These are phyloP conservation scores for Euphorbia lathyris DNA, from an alignment of 345 rosid genomes.

Conservation along the genomic window DNA sequence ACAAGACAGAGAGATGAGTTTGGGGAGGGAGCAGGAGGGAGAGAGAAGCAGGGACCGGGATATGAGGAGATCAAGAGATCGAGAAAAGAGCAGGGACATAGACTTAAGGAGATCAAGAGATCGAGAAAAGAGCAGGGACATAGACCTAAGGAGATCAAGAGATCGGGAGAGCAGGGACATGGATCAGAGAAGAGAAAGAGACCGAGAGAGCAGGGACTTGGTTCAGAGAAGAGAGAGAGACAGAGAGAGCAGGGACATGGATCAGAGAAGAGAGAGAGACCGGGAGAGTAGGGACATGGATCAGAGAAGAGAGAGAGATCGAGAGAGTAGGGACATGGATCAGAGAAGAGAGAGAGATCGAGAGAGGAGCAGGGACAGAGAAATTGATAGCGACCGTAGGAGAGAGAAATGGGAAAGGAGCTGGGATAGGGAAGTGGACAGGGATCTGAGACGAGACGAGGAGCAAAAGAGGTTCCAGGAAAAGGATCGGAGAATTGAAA, in stretches of 20 bases:
- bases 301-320: constrained; percentile 20
- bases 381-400: constrained; percentile 34
- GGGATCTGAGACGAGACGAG: constrained; percentile 11
- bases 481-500: constrained; percentile 9
- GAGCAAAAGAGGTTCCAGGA: constrained; percentile 11
- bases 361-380: constrained; percentile 43
- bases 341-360: constrained; percentile 31
- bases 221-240: constrained; percentile 22
- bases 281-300: constrained; percentile 40
- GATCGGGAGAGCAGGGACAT: constrained; percentile 20
- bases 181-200: constrained; percentile 4
- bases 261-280: constrained; percentile 30
- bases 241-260: constrained; percentile 21
- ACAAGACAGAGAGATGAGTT: constrained; percentile 25
- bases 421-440: constrained; percentile 42
- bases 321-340: constrained; percentile 21
- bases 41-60: constrained; percentile 14
- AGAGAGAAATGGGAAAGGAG: constrained; percentile 44
- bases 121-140: constrained; percentile 23
- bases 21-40: constrained; percentile 9
- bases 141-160: not conserved
- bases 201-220: constrained; percentile 23
- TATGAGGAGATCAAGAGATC: not conserved
- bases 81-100: constrained; percentile 22
- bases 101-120: constrained; percentile 6